Percentiles rank a stretch among this genome's conserved stretches.
Evolutionary conservation across 192 early-diverging fungal genomes (phyloP).

Genomic region (Rhizophagus clarus): DNA sequence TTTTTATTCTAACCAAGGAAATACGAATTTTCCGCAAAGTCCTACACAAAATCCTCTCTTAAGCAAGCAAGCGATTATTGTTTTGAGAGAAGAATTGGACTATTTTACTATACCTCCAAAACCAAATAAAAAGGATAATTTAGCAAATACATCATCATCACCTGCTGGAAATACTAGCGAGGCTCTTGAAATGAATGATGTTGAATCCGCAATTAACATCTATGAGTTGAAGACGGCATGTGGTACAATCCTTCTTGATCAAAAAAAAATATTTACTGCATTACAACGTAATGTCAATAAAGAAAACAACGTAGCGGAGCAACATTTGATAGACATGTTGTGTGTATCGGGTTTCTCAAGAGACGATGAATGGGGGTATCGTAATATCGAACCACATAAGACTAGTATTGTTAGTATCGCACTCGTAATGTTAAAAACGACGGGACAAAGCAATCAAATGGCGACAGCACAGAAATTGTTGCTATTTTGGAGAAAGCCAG

Average conservation of each 20-base stretch:
- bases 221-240: constrained; percentile 62
- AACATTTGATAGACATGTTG: constrained; percentile 83
- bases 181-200: constrained; percentile 7
- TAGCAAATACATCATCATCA: not conserved
- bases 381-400: constrained; percentile 67
- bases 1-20: constrained; percentile 38
- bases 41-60: constrained; percentile 49
- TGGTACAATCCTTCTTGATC: constrained; percentile 63
- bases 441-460: constrained; percentile 65
- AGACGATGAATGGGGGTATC: constrained; percentile 74
- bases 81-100: constrained; percentile 78
- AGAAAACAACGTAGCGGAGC: constrained; percentile 65
- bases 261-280: constrained; percentile 74
- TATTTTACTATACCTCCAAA: constrained; percentile 67
- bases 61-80: constrained; percentile 70
- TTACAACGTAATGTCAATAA: constrained; percentile 74
- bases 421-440: constrained; percentile 69
- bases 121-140: constrained; percentile 15
- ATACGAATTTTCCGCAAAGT: constrained; percentile 24
- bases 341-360: constrained; percentile 75
- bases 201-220: constrained; percentile 41
- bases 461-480: constrained; percentile 76
- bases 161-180: not conserved
- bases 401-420: constrained; percentile 71
- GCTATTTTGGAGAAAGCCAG: constrained; percentile 81